Conservation (phyloP, 2,329 filamentous ascomycete genomes). For the Emmonsia crescens region DNA sequence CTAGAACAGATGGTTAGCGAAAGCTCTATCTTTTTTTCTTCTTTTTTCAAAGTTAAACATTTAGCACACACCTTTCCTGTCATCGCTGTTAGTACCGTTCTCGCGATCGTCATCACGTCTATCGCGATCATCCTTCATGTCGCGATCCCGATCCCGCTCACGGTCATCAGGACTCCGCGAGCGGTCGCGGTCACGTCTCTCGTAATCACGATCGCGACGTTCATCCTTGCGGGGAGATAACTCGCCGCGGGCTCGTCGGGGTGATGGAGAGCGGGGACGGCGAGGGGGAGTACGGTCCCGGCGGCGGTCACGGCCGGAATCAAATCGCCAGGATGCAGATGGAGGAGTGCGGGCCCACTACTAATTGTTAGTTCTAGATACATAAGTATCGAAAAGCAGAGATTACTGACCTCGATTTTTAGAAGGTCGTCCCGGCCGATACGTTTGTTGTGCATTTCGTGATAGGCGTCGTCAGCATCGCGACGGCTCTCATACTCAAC, state of each 20-base stretch:
- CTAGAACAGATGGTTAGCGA: conserved; percentile 21
- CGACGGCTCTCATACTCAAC: conserved; percentile 98
- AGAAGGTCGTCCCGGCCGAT: conserved; percentile 88
- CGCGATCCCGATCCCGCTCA: conserved; percentile 45
- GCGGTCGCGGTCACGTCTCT: conserved; percentile 62
- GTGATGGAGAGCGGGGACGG: conserved; percentile 50
- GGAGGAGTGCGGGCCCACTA: conserved; percentile 98
- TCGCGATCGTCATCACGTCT: conserved; percentile 62
- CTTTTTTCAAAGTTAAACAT: conserved; percentile 1
- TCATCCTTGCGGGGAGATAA: conserved; percentile 86
- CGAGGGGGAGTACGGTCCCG: conserved; percentile 66
- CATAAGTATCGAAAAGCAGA: neutral
- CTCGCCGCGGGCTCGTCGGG: conserved; percentile 50
- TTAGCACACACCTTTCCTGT: conserved; percentile 63
- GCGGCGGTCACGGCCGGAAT: conserved; percentile 66
- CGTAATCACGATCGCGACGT: conserved; percentile 63
- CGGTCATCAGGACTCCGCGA: conserved; percentile 59
- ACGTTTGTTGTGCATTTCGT: conserved; percentile 99
- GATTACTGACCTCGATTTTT: conserved; percentile 78
- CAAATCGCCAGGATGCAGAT: conserved; percentile 96
- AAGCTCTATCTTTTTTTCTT: conserved; percentile 17
- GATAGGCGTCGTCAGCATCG: conserved; percentile 96
- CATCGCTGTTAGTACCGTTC: conserved; percentile 71
- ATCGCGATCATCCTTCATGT: conserved; percentile 59
- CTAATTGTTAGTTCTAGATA: conserved; percentile 14